Evolutionary conservation across 176 grass and related monocot species (phyloP), one percentile per base, ranked within the genome.

Genomic region (Ensete ventricosum): DNA sequence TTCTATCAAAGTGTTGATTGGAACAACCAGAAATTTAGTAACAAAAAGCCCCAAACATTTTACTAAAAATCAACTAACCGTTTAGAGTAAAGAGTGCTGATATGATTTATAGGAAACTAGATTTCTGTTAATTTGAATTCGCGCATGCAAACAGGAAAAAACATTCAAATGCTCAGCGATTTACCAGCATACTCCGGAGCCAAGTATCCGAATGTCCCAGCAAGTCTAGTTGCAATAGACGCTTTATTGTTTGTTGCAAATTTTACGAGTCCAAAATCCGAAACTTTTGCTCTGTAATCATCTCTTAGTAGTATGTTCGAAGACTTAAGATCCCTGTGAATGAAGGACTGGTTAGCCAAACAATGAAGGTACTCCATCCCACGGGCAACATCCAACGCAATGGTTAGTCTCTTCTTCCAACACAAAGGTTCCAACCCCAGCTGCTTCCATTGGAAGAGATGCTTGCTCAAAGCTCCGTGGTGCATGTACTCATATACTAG

Each of bases 151-250:
- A 58, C 34, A 43, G 34, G 4, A 58, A 58, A n/a, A n/a, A 58
- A 5, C 55, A n/a, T 60, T 60, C 57, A 60, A 19, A 17, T 21
- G 17, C 34, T 68, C 8, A 43, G 9, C 0, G 7, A 16, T 67
- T 88, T 82, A 98, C 95, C 90, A 54, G 95, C 95, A 89, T 98
- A 98, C 83, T 98, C 95, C 54, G 95, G 95, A 52, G 95, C 95
- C 55, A 98, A 85, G 74, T 98, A 98, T 54, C 95, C 95, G 74
- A 98, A 98, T 3, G 95, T 98, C 68, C 95, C 95, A 3, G 95
- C 95, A 0, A 98, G 94, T 57, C 90, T 90, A 27, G 94, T 98
- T 1, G 86, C 88, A 21, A 98, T 86, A 26, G 94, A 98, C 78
- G 82, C 82, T 81, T 98, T 98, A 0, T 86, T 90, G 73, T 98